Evolutionary conservation across 345 rosid species (phyloP).

Genomic region (Arabidopsis thaliana): DNA sequence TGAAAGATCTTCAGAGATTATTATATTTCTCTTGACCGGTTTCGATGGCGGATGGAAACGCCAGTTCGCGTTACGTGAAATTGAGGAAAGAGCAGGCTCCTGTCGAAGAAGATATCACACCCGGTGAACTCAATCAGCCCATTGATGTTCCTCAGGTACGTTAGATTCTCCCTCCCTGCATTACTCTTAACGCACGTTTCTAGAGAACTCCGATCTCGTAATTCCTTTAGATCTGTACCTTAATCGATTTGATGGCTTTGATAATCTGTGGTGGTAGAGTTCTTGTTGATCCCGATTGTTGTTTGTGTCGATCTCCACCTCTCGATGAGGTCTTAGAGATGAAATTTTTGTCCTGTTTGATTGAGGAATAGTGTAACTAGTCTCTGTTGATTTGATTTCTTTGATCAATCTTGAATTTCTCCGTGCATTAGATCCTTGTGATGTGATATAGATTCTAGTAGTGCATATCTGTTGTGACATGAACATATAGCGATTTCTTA

Average conservation of each 20-base stretch:
- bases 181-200: conserved; percentile 9
- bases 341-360: conserved; percentile 1
- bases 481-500: background rate
- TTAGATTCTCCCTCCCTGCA: conserved; percentile 28
- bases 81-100: conserved; percentile 70
- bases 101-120: conserved; percentile 70
- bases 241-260: conserved; percentile 6
- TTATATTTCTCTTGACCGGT: conserved; percentile 27
- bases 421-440: conserved; percentile 5
- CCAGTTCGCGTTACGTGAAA: conserved; percentile 67
- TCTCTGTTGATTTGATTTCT: conserved; percentile 11
- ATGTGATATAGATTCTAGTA: background rate
- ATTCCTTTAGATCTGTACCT: conserved; percentile 38
- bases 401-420: conserved; percentile 5
- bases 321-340: background rate
- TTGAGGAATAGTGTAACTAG: conserved; percentile 19
- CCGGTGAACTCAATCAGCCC: conserved; percentile 98
- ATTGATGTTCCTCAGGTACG: conserved; percentile 73
- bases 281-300: conserved; percentile 15
- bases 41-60: conserved; percentile 64
- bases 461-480: background rate
- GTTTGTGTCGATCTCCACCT: conserved; percentile 18
- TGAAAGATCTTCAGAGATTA: background rate
- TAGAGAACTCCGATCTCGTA: conserved; percentile 19
- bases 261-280: background rate